Conservation (phyloP, 1,284 basidiomycete species). For the Trichosporon asahii region DNA sequence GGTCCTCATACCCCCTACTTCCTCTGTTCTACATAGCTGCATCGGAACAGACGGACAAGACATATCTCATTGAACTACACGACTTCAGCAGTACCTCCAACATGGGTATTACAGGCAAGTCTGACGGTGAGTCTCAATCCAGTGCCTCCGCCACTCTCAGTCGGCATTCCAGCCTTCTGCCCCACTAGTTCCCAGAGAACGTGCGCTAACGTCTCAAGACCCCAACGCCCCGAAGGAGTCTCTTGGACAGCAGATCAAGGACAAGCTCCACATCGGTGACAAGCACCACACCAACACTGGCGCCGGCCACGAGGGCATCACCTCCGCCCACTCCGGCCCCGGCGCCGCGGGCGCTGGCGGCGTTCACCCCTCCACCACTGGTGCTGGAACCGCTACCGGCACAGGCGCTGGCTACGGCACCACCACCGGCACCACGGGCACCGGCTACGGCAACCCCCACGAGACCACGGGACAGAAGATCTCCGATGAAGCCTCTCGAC, state of each 20-base stretch:
- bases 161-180: neutral
- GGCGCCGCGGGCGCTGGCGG: slow-evolving; percentile 2
- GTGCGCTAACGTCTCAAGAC: neutral
- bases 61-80: neutral
- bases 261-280: neutral
- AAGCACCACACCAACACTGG: slow-evolving; percentile 1
- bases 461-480: slow-evolving; percentile 1
- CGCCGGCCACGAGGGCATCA: neutral
- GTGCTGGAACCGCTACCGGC: neutral
- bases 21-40: neutral
- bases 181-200: neutral
- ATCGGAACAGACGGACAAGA: slow-evolving; percentile 6
- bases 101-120: slow-evolving; percentile 1
- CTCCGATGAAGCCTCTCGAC: neutral
- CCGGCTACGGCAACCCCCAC: neutral
- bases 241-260: neutral
- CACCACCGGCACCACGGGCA: neutral
- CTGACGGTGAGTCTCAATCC: neutral
- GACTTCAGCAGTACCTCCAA: neutral
- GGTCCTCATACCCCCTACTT: neutral
- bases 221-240: neutral
- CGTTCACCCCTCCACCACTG: neutral
- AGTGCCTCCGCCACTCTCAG: neutral
- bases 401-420: neutral
- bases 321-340: neutral